phyloP scores from a whole-genome alignment of 257 asterid species.

The Solanum tarapatanum region DNA sequence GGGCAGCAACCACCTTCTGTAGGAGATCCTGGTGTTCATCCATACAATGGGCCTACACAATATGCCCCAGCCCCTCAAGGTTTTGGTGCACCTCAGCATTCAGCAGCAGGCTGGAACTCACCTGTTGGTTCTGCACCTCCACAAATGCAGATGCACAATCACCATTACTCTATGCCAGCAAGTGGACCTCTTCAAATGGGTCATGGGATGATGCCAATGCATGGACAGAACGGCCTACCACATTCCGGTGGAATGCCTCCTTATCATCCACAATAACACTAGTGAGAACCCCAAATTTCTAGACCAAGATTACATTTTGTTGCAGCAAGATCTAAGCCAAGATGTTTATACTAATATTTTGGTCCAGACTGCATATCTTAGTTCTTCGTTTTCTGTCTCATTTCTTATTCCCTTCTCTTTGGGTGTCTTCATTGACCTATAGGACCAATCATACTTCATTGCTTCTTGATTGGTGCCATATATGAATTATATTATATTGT shows the following conservation, averaged over 20 bases:
- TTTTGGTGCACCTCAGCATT: constrained; percentile 30
- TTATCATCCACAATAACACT: constrained; percentile 43
- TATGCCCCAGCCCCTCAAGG: constrained; percentile 44
- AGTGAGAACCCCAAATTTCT: neutral
- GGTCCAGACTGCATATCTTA: neutral
- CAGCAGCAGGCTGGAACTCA: constrained; percentile 69
- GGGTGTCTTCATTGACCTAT: neutral
- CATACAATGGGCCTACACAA: constrained; percentile 37
- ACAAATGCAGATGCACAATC: constrained; percentile 60
- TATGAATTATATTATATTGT: neutral
- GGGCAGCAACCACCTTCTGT: constrained; percentile 62
- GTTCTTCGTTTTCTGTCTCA: neutral
- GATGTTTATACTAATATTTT: neutral
- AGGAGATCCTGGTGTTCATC: constrained; percentile 44
- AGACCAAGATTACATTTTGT: neutral
- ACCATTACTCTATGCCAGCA: constrained; percentile 48
- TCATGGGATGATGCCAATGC: constrained; percentile 37
- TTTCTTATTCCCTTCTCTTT: neutral
- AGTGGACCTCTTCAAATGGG: constrained; percentile 37
- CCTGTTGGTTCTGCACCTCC: constrained; percentile 20
- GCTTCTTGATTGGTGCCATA: neutral
- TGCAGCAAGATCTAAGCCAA: neutral
- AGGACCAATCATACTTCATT: neutral
- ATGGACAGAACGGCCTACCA: constrained; percentile 48
- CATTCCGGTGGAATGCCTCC: constrained; percentile 56